These are phyloP conservation scores for Claviceps quebecensis DNA, from an alignment of 2,329 filamentous ascomycete species.

Conservation along the genomic window DNA sequence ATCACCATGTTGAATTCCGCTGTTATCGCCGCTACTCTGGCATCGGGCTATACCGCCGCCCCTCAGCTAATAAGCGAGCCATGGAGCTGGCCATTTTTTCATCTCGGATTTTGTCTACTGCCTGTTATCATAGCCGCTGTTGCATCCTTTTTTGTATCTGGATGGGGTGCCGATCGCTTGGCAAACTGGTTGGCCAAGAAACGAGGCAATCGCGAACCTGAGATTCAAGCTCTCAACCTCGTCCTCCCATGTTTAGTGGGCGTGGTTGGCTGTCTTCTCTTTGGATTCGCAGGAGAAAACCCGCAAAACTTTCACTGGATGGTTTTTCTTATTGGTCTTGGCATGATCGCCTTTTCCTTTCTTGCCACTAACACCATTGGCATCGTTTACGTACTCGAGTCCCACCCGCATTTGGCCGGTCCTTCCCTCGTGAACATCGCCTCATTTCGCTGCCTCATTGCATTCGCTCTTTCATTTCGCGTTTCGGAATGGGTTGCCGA, in stretches of 20 bases:
- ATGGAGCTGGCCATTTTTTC: constrained; percentile 1
- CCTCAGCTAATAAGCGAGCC: background rate
- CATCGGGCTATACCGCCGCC: background rate
- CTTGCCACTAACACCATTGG: constrained; percentile 4
- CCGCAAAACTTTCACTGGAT: background rate
- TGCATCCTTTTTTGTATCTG: background rate
- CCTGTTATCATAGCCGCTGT: background rate
- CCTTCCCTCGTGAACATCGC: constrained; percentile 3
- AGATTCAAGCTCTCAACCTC: constrained; percentile 2
- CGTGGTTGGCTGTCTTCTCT: constrained; percentile 1
- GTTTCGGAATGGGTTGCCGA: constrained; percentile 4
- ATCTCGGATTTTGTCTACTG: constrained; percentile 3
- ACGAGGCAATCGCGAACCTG: background rate
- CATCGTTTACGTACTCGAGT: constrained; percentile 3
- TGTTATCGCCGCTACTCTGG: constrained; percentile 1
- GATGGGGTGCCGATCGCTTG: constrained; percentile 1
- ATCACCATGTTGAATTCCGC: constrained; percentile 3
- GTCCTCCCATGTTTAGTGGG: background rate
- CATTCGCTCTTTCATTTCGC: constrained; percentile 2
- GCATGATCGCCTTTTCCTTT: constrained; percentile 2
- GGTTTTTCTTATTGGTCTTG: background rate
- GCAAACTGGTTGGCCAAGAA: constrained; percentile 3
- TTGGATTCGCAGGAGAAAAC: background rate
- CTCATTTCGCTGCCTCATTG: background rate
- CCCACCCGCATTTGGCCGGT: background rate